phyloP scores from a whole-genome alignment of 176 grass and related monocot genomes.

The Triticum monococcum region DNA sequence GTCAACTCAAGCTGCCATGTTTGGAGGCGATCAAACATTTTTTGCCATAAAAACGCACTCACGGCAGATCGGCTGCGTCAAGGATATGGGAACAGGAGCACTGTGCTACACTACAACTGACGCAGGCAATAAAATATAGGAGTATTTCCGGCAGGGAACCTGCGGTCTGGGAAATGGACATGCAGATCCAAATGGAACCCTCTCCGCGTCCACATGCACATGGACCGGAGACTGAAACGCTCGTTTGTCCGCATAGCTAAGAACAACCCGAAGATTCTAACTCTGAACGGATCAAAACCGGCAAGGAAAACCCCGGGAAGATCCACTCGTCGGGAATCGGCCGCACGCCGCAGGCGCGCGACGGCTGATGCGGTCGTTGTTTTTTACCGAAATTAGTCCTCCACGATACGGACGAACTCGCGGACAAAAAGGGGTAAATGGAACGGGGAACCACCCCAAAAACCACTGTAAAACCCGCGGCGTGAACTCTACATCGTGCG shows the following conservation, averaged over 20 bases:
- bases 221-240: neutral
- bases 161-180: neutral
- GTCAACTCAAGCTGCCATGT: neutral
- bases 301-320: neutral
- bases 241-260: neutral
- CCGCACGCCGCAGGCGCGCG: no score
- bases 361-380: neutral
- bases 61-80: neutral
- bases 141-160: neutral
- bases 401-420: neutral
- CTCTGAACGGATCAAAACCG: neutral
- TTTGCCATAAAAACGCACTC: neutral
- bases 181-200: neutral
- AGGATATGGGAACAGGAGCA: neutral
- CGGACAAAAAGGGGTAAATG: neutral
- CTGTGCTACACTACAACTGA: neutral
- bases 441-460: neutral
- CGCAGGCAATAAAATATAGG: neutral
- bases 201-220: neutral
- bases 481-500: neutral
- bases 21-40: neutral
- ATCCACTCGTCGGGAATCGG: neutral
- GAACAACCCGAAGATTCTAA: neutral
- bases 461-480: neutral
- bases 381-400: neutral